phyloP scores from a whole-genome alignment of 805 yeast species.

The Myxozyma neotropica region DNA sequence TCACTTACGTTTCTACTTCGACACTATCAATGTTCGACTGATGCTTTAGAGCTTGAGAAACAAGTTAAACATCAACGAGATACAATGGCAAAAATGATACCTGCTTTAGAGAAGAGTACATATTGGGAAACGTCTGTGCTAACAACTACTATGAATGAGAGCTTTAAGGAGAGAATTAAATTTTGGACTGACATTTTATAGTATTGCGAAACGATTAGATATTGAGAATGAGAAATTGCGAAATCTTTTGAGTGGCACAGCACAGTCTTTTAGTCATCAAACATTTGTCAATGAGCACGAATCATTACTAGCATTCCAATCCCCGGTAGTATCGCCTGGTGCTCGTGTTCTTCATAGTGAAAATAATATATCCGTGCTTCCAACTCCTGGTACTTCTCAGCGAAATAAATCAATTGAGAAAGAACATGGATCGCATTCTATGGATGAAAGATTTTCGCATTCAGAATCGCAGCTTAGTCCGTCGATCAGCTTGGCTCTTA shows the following conservation, averaged over 20 bases:
- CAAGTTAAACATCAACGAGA: conserved; percentile 3
- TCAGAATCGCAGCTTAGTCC: no score
- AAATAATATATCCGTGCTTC: not conserved
- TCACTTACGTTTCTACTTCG: conserved; percentile 9
- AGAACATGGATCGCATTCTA: not conserved
- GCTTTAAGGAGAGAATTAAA: not conserved
- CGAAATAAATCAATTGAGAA: not conserved
- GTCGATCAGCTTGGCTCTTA: no score
- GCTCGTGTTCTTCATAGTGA: not conserved
- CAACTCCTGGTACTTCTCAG: not conserved
- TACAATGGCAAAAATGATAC: conserved; percentile 7
- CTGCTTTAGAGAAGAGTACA: conserved; percentile 14
- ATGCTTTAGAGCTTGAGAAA: not conserved
- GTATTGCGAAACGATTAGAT: not conserved
- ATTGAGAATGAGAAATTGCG: not conserved
- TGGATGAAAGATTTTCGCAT: not conserved
- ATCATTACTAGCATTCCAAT: not conserved
- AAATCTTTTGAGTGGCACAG: not conserved
- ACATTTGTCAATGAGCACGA: not conserved
- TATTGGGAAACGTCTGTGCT: conserved; percentile 5
- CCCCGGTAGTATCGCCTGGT: not conserved
- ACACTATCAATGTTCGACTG: conserved; percentile 5
- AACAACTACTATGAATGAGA: not conserved
- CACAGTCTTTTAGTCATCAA: not conserved
- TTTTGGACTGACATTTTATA: not conserved